Conservation (phyloP, 164 flowering plant genomes). For the Macadamia integrifolia region DNA sequence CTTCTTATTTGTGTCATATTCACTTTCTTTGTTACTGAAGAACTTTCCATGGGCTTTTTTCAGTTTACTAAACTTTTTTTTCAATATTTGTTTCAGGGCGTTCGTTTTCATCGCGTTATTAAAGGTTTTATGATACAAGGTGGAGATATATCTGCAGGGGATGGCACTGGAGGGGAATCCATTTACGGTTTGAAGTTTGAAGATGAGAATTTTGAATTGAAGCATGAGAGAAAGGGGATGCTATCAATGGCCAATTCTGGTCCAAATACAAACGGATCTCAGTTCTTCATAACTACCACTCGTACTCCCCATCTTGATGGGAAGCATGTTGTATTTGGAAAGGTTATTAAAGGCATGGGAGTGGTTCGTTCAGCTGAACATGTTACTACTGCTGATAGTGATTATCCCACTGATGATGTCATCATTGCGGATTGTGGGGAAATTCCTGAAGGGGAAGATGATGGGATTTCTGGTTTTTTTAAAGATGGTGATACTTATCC, state of each 20-base stretch:
- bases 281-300: constrained; percentile 80
- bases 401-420: constrained; percentile 54
- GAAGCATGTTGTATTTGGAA: constrained; percentile 90
- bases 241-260: constrained; percentile 91
- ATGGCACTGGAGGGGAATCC: constrained; percentile 82
- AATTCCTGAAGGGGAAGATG: constrained; percentile 78
- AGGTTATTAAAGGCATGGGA: constrained; percentile 87
- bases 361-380: constrained; percentile 84
- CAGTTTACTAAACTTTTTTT: neutral
- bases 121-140: constrained; percentile 82
- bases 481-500: constrained; percentile 86
- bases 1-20: neutral
- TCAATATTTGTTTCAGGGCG: constrained; percentile 38
- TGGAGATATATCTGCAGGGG: constrained; percentile 66
- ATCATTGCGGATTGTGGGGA: constrained; percentile 81
- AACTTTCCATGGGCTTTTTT: neutral
- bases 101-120: constrained; percentile 59
- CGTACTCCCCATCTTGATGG: constrained; percentile 82
- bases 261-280: constrained; percentile 85
- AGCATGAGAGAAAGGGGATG: constrained; percentile 83
- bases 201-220: constrained; percentile 74
- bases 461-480: constrained; percentile 72
- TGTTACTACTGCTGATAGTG: constrained; percentile 41
- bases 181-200: constrained; percentile 74
- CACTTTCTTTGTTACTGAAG: neutral